Conservation (phyloP, 768 basidiomycete species). For the Suillus cothurnatus region DNA sequence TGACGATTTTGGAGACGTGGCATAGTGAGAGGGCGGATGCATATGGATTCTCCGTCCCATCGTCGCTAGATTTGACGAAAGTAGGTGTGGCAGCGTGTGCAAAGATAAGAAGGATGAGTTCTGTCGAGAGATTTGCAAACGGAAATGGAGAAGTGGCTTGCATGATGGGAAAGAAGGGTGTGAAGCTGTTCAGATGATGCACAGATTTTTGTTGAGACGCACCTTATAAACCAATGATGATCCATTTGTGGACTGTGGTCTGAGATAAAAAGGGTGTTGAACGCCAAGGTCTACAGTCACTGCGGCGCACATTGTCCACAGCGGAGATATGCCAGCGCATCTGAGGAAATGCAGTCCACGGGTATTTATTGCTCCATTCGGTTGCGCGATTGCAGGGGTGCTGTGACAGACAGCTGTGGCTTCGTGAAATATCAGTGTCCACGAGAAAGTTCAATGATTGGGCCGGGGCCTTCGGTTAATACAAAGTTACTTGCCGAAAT, state of each 20-base stretch:
- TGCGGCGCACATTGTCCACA: background rate
- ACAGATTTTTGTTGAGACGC: background rate
- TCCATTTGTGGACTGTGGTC: background rate
- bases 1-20: conserved; percentile 36
- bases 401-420: background rate
- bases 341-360: background rate
- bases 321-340: background rate
- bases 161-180: background rate
- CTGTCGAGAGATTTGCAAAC: conserved; percentile 34
- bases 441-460: conserved; percentile 8
- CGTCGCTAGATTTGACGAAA: conserved; percentile 9
- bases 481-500: conserved; percentile 8
- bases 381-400: background rate
- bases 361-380: background rate
- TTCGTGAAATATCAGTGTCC: background rate
- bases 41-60: conserved; percentile 12
- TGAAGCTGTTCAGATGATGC: background rate
- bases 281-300: background rate
- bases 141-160: conserved; percentile 10
- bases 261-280: background rate
- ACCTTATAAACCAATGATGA: conserved; percentile 2
- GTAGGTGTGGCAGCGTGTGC: conserved; percentile 33
- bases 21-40: conserved; percentile 34
- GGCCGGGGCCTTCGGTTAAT: background rate
- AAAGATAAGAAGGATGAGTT: conserved; percentile 39